Evolutionary conservation across 768 basidiomycete species (phyloP), one percentile per base, ranked within the genome.

Genomic region (Porphyrellus cyaneotinctus): DNA sequence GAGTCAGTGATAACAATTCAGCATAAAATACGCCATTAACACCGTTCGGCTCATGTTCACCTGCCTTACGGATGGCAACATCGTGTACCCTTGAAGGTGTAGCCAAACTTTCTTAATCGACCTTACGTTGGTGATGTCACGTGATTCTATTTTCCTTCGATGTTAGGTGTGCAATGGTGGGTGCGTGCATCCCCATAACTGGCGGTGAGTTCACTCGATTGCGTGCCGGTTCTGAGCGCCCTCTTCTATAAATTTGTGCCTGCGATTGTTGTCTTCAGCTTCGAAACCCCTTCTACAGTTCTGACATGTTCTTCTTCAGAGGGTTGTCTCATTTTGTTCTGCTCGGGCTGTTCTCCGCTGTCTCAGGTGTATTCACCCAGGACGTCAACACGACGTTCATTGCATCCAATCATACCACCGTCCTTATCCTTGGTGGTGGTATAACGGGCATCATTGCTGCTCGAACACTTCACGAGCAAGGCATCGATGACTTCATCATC

Each of bases 361-460:
- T 49, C 22, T 37, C 54, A 6, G n/a, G 18, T 23, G 48, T 49
- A 4, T 35, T 38, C 18, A 51, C 60, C 15, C 46, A 57, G 28
- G 36, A 57, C 46, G 31, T 38, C 4, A 43, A 47, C 18, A 30
- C 35, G 18, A 43, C 22, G 23, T 28, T 37, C 32, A 38, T 43
- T 20, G 22, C 37, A 9, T 17, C 57, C 12, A 67, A 53, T 10
- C 49, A 61, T 18, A 59, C 64, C 6, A 71, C 62, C 15, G 77
- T 84, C 4, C 74, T 86, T 38, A 80, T 87, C 47, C 74, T 86
- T 12, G 85, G 85, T 2, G 85, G 83, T 18, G 84, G 85, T 10
- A 76, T 87, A 32, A 70, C 85, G 6, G 85, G 86, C 13, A 70
- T 86, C 30, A 81, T 83, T 31, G 84, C 84, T 6, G 86, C 85